A percentile compares a stretch with the other conserved stretches of the same genome.
Evolutionary conservation across 331 rosid species (phyloP).

Genomic region (Malus hybrid): DNA sequence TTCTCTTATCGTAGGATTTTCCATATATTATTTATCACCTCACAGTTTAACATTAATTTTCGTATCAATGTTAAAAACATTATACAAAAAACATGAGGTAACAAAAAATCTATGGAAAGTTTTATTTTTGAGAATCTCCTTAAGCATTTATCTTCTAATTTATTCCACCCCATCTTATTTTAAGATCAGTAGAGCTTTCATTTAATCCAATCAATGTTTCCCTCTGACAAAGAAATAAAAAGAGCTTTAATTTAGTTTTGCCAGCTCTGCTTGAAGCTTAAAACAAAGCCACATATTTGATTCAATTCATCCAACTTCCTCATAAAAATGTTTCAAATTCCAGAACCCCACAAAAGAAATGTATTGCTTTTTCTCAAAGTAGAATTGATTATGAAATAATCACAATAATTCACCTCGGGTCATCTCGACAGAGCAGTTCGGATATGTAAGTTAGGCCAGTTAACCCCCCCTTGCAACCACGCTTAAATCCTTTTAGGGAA

Average conservation of each 20-base stretch:
- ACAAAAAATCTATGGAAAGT: fast-evolving
- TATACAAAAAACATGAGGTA: fast-evolving
- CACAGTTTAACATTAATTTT: too few relatives aligned
- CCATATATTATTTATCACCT: fast-evolving
- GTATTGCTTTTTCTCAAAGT: not conserved
- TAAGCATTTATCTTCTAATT: too few relatives aligned
- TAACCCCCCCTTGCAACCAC: too few relatives aligned
- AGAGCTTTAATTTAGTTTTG: not conserved
- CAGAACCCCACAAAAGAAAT: not conserved
- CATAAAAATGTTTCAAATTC: not conserved
- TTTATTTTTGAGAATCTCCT: fast-evolving
- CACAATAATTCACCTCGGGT: not conserved
- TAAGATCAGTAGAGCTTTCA: not conserved
- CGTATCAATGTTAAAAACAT: too few relatives aligned
- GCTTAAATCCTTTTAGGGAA: not conserved
- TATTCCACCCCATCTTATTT: not conserved
- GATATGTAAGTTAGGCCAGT: too few relatives aligned
- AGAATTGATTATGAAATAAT: not conserved
- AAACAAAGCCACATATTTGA: not conserved
- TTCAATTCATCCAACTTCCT: conserved; percentile 5
- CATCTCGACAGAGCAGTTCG: too few relatives aligned
- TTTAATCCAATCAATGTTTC: not conserved
- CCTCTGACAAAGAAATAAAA: not conserved
- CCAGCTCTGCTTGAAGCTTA: not conserved
- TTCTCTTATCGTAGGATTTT: too few relatives aligned